phyloP scores from a whole-genome alignment of 2,329 filamentous ascomycete genomes.

The Colletotrichum eleusines region DNA sequence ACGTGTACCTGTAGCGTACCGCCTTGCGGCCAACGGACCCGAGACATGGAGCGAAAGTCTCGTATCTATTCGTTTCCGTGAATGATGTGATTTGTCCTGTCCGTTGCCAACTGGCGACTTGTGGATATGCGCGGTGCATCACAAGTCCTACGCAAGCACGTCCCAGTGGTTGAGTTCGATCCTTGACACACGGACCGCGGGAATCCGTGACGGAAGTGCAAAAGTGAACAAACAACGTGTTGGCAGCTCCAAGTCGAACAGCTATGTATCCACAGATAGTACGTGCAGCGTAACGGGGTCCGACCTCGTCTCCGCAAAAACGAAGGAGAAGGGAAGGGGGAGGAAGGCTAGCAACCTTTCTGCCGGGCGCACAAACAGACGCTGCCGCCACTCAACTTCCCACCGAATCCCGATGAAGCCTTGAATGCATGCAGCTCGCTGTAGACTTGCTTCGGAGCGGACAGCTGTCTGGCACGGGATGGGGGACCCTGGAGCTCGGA shows the following conservation, averaged over 20 bases:
- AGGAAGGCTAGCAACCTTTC: background rate
- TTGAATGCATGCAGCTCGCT: background rate
- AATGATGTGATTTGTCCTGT: background rate
- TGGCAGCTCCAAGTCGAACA: background rate
- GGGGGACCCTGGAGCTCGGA: background rate
- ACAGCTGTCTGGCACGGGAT: background rate
- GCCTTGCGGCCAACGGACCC: constrained; percentile 1
- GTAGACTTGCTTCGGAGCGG: background rate
- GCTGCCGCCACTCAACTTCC: background rate
- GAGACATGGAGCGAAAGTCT: background rate
- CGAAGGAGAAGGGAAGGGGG: too few relatives aligned
- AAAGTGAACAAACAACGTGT: background rate
- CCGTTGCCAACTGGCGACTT: background rate
- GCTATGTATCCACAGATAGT: background rate
- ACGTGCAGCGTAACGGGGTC: background rate
- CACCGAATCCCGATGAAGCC: background rate
- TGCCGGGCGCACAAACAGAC: background rate
- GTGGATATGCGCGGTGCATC: background rate
- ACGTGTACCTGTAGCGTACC: background rate
- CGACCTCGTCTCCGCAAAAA: constrained; percentile 9
- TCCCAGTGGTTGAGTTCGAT: background rate
- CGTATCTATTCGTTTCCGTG: background rate
- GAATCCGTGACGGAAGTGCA: background rate
- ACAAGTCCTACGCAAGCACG: background rate
- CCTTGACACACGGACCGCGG: background rate